phyloP scores from a whole-genome alignment of 2,329 filamentous ascomycete species.

The Epichloe bromicola region DNA sequence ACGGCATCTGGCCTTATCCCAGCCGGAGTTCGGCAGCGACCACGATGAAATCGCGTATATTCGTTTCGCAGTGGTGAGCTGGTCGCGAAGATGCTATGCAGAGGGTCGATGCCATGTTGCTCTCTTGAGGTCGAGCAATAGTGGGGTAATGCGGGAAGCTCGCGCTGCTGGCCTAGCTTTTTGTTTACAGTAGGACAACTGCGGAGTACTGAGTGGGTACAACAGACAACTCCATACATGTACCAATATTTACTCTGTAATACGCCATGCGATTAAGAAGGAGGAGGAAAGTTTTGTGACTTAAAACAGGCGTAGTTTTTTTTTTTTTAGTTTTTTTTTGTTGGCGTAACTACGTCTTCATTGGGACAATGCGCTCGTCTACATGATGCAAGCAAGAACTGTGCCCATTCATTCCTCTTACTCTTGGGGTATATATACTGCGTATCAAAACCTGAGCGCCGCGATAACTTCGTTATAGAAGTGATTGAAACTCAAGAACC shows the following conservation, averaged over 20 bases:
- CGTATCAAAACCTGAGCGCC: not conserved
- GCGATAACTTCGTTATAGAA: not conserved
- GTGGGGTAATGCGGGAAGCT: not conserved
- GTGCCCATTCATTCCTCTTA: not conserved
- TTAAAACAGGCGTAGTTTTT: too few species aligned
- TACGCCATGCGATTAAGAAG: not conserved
- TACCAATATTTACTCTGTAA: too few species aligned
- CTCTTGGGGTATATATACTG: not conserved
- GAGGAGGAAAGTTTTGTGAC: too few species aligned
- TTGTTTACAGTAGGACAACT: not conserved
- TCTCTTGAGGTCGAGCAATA: not conserved
- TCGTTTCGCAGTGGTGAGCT: not conserved
- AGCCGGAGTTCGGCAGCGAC: conserved; percentile 4
- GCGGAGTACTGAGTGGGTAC: too few species aligned
- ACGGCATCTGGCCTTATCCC: conserved; percentile 21
- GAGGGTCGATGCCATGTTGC: not conserved
- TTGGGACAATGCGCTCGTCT: not conserved
- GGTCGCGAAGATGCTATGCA: not conserved
- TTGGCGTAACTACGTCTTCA: not conserved
- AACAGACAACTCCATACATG: not conserved
- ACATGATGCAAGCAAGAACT: not conserved
- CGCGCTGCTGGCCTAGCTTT: not conserved
- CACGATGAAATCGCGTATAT: not conserved
- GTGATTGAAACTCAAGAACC: not conserved
- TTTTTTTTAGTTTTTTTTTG: too few species aligned